Evolutionary conservation across 2,329 filamentous ascomycete species (phyloP), one percentile per base, ranked within the genome.

Genomic region (Fusarium foetens): DNA sequence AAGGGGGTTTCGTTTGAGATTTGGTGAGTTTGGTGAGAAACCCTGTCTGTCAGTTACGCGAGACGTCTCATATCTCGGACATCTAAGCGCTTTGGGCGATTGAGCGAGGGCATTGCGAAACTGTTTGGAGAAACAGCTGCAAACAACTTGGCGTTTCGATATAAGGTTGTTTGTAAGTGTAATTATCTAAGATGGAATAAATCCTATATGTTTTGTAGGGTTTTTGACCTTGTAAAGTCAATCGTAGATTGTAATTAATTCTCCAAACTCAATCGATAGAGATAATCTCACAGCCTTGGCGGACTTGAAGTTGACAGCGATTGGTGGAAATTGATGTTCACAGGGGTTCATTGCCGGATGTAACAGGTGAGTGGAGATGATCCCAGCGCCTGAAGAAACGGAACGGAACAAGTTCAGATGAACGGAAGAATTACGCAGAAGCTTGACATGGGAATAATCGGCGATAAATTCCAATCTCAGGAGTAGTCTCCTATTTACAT

Each of bases 361-460:
- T 76, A 69, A 73, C 74, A 76, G 74, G 74, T 76, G 68, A 57
- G 72, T 74, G 74, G 74, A 68, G 54, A 67, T 54, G 19, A 25
- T 29, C 35, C 60, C 39, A 54, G 48, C 45, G 62, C 45, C 19
- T 25, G 45, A 25, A 25, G 27, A 39, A 60, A 66, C 49, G 5
- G 52, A 46, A 49, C 58, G 58, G 49, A 66, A 64, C 49, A 58
- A 63, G 68, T 64, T 55, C 25, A 63, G 58, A 68, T 23, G 58
- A 68, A 64, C 31, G 39, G 49, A 57, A 43, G 31, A 63, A 57
- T 57, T 68, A 27, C 13, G 8, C 21, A 13, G n/a, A 25, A 39
- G 17, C 16, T n/a, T 45, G 29, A 23, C 17, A 11, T 10, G 45
- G 38, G 11, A 64, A 64, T n/a, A 33, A 42, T 52, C 35, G 12